These are phyloP conservation scores for Ilyonectria destructans DNA, from an alignment of 2,329 filamentous ascomycete genomes.

Conservation along the genomic window DNA sequence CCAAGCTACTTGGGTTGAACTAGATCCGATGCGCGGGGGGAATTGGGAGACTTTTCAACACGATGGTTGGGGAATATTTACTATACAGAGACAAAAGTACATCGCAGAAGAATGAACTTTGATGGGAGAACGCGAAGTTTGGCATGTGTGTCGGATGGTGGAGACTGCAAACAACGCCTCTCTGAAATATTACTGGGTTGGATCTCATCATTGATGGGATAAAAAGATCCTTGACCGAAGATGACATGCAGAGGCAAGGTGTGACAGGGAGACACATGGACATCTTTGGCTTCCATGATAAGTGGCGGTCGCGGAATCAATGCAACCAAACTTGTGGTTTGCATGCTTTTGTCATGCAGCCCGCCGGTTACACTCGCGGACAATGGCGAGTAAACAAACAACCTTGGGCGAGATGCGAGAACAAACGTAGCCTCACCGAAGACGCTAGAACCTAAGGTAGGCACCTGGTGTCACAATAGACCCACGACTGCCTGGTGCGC, in stretches of 20 bases:
- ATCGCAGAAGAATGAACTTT: no score
- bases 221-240: background rate
- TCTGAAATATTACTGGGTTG: background rate
- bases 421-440: background rate
- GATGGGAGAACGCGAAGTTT: no score
- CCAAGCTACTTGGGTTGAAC: no score
- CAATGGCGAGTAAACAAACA: constrained; percentile 36
- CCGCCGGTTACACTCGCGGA: constrained; percentile 17
- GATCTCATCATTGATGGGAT: background rate
- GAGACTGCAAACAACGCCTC: no score
- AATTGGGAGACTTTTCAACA: no score
- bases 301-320: background rate
- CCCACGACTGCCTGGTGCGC: background rate
- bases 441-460: background rate
- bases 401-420: constrained; percentile 10
- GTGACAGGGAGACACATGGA: background rate
- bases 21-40: no score
- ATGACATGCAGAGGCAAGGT: background rate
- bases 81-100: no score
- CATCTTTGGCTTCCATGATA: background rate
- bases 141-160: no score
- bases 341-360: constrained; percentile 26
- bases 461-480: background rate
- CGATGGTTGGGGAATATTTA: no score
- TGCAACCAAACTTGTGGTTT: constrained; percentile 23